Conservation (phyloP, 2,329 filamentous ascomycete genomes). For the Colletotrichum viniferum region DNA sequence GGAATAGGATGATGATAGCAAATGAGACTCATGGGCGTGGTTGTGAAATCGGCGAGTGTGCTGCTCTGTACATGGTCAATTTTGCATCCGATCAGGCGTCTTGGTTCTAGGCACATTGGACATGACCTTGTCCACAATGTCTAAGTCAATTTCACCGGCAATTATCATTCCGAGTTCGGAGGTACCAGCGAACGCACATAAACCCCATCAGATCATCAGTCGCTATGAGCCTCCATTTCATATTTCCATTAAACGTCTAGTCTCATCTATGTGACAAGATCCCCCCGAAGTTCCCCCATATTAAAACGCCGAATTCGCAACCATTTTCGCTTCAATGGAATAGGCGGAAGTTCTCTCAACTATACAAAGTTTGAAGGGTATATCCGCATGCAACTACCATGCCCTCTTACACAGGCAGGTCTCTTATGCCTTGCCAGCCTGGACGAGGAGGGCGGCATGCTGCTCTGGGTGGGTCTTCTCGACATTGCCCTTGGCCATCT, state of each 20-base stretch:
- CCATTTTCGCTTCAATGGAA: neutral
- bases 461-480: slow-evolving; percentile 20
- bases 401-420: neutral
- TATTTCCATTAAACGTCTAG: slow-evolving; percentile 4
- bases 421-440: slow-evolving; percentile 18
- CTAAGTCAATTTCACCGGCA: accelerated
- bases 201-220: accelerated
- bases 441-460: slow-evolving; percentile 15
- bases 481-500: slow-evolving; percentile 22
- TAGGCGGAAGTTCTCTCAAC: neutral
- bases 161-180: accelerated
- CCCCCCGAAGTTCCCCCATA: neutral
- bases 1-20: too few relatives aligned
- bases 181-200: accelerated
- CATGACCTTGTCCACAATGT: accelerated
- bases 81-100: too few relatives aligned
- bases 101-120: accelerated
- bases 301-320: slow-evolving; percentile 2
- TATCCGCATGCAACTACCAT: neutral
- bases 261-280: neutral
- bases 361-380: neutral
- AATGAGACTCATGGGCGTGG: too few relatives aligned
- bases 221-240: neutral
- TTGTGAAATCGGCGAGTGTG: too few relatives aligned
- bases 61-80: too few relatives aligned